Base-by-base conservation (phyloP, 495 filamentous ascomycete species). In the Aspergillus leporis region DNA sequence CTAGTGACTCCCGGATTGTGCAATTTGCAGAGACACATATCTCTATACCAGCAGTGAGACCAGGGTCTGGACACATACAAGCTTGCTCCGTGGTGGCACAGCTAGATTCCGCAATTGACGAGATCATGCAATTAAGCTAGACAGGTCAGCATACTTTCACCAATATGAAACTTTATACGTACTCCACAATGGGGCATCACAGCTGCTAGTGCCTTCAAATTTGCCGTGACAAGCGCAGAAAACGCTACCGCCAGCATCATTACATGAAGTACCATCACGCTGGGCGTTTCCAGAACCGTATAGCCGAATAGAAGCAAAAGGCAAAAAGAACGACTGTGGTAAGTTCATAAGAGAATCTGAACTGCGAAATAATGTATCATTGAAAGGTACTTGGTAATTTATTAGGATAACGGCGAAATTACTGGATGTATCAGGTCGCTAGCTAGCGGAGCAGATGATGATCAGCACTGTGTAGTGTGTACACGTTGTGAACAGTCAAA, bases 91-190 rank as follows among this genome's bases (percentile, higher is more conserved):
- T 69, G 3, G 53, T 9, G 9, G 63, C 22, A 25, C 71, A 74
- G 30, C 50, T 54, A 0, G 66, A 65, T 52, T 68, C 41, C 0
- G 68, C 31, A n/a, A 69, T 47, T 12, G 62, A 59, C 32, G 31
- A 25, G 10, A 43, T 52, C 62, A 73, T 65, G 36, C 71, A 74
- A n/a, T 60, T 14, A 22, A 68, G 55, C 71, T 72, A 40, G 10
- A 38, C 18, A 22, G 34, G 45, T 57, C 32, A 57, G 55, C 18
- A n/a, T 18, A 14, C 2, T 14, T 45, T 36, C 25, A 14, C 10
- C 10, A 38, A 8, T 32, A 40, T 12, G 21, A 4, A 13, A 10
- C 23, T 32, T 36, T 16, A 13, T 31, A 51, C 59, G 14, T 56
- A 61, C 59, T 32, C 53, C 59, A 31, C 59, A 61, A 23, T 40